Evolutionary conservation across 2,329 filamentous ascomycete species (phyloP).

Genomic region (Apiospora malaysiana): DNA sequence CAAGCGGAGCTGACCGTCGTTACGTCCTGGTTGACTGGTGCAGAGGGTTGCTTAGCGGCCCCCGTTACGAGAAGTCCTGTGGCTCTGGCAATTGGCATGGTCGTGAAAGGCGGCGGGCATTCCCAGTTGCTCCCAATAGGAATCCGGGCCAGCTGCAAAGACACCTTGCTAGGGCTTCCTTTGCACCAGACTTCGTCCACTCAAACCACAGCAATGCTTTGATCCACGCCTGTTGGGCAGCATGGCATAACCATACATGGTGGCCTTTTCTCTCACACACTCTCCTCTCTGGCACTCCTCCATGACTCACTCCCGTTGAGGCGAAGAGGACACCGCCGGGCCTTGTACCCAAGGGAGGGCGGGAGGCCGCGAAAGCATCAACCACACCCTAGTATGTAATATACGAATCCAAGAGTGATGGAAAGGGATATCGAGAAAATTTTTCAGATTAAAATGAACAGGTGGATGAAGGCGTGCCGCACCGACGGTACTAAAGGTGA

Average conservation of each 20-base stretch:
- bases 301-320: slow-evolving; percentile 13
- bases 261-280: not conserved
- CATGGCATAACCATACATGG: slow-evolving; percentile 27
- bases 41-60: slow-evolving; percentile 25
- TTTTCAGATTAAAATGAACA: slow-evolving; percentile 36
- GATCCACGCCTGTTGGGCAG: slow-evolving; percentile 35
- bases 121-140: slow-evolving; percentile 24
- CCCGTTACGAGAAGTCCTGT: slow-evolving; percentile 21
- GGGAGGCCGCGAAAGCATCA: slow-evolving; percentile 32
- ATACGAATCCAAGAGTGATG: slow-evolving; percentile 24
- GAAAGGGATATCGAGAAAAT: slow-evolving; percentile 28
- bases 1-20: slow-evolving; percentile 19
- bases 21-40: slow-evolving; percentile 23
- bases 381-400: slow-evolving; percentile 25
- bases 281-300: not conserved
- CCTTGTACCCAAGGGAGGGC: not conserved
- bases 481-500: slow-evolving; percentile 28
- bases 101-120: slow-evolving; percentile 18
- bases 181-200: slow-evolving; percentile 19
- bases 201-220: slow-evolving; percentile 22
- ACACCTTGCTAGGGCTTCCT: slow-evolving; percentile 19
- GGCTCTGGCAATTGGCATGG: slow-evolving; percentile 22
- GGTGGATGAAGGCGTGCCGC: slow-evolving; percentile 27
- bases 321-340: not conserved
- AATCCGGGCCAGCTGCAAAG: slow-evolving; percentile 17